phyloP scores from a whole-genome alignment of 768 basidiomycete species.

The Boletellus ananas region DNA sequence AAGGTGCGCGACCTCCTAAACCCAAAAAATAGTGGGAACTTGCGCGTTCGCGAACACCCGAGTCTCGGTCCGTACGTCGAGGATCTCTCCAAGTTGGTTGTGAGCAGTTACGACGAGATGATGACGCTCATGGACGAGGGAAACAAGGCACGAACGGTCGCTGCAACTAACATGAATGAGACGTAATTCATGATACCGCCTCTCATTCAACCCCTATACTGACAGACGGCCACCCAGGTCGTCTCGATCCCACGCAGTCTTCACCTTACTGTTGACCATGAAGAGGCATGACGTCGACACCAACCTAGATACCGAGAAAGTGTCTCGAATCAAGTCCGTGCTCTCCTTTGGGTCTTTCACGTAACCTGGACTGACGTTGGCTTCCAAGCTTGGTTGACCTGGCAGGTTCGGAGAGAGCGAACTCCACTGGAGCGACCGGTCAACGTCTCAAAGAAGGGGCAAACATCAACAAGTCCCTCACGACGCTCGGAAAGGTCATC shows the following conservation, averaged over 20 bases:
- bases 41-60: constrained; percentile 96
- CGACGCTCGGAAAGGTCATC: constrained; percentile 97
- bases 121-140: constrained; percentile 99
- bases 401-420: constrained; percentile 95
- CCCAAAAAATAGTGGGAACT: constrained; percentile 93
- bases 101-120: constrained; percentile 92
- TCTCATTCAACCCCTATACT: neutral
- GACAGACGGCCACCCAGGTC: constrained; percentile 47
- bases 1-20: constrained; percentile 97
- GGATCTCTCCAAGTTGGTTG: constrained; percentile 90
- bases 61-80: constrained; percentile 97
- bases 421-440: constrained; percentile 96
- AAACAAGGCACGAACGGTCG: constrained; percentile 97
- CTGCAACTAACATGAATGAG: constrained; percentile 99
- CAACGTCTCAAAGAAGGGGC: constrained; percentile 95
- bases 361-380: constrained; percentile 9
- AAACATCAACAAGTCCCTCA: constrained; percentile 98
- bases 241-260: constrained; percentile 96
- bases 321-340: constrained; percentile 88
- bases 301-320: constrained; percentile 94
- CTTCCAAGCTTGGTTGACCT: constrained; percentile 79
- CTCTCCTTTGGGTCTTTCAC: neutral
- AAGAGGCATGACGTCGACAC: constrained; percentile 81
- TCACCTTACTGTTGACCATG: constrained; percentile 92
- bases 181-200: constrained; percentile 54